Percentiles rank a stretch among this genome's conserved stretches.
These are phyloP conservation scores for Hypomontagnella submonticulosa DNA, from an alignment of 495 filamentous ascomycete genomes.

Conservation along the genomic window DNA sequence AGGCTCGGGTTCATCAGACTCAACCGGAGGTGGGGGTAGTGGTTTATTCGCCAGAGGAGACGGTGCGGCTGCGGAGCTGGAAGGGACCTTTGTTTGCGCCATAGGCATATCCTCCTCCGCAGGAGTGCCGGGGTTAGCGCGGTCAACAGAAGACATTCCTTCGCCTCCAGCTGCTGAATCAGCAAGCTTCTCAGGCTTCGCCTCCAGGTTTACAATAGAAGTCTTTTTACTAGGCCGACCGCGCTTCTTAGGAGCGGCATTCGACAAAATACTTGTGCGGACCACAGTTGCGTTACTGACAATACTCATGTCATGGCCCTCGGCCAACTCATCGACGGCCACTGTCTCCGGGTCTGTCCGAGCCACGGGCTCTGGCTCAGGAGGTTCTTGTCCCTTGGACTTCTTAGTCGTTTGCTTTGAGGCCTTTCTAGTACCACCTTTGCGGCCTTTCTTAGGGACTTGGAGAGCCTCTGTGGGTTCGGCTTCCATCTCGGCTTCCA, in stretches of 20 bases:
- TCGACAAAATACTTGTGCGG: conserved; percentile 52
- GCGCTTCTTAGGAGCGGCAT: conserved; percentile 57
- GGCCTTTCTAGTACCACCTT: conserved; percentile 54
- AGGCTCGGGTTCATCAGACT: conserved; percentile 38
- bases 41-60: conserved; percentile 45
- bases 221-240: conserved; percentile 60
- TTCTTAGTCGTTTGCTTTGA: conserved; percentile 60
- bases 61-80: conserved; percentile 2
- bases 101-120: conserved; percentile 22
- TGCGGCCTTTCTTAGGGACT: conserved; percentile 59
- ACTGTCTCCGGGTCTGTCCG: conserved; percentile 46
- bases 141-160: conserved; percentile 1
- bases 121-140: conserved; percentile 2
- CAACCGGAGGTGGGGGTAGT: conserved; percentile 43
- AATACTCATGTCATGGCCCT: conserved; percentile 54
- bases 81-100: conserved; percentile 22
- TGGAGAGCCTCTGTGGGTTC: conserved; percentile 43
- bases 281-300: conserved; percentile 57
- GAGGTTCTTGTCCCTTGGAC: conserved; percentile 52
- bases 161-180: conserved; percentile 2
- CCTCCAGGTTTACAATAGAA: conserved; percentile 19
- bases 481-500: conserved; percentile 58
- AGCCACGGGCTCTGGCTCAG: conserved; percentile 45
- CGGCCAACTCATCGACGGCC: conserved; percentile 49
- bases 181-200: conserved; percentile 31